Conservation (phyloP, 805 yeast species). For the Wickerhamiella shivajii region DNA sequence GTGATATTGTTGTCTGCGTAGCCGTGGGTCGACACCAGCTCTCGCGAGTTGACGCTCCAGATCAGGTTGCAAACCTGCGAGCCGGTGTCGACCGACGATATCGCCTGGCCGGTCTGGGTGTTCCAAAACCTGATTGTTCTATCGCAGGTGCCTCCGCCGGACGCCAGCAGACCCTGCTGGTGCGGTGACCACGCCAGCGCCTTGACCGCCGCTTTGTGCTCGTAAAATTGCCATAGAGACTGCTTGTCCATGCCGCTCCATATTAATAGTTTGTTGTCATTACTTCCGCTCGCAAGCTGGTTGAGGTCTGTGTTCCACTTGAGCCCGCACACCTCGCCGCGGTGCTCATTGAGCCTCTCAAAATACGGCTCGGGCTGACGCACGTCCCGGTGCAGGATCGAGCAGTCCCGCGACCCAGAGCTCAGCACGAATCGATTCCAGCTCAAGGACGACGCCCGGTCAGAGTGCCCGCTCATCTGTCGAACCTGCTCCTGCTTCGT, state of each 20-base stretch:
- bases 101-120: slow-evolving; percentile 56
- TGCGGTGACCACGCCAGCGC: slow-evolving; percentile 98
- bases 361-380: slow-evolving; percentile 72
- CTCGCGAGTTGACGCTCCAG: slow-evolving; percentile 89
- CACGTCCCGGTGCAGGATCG: slow-evolving; percentile 82
- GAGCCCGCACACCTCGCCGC: slow-evolving; percentile 93
- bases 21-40: slow-evolving; percentile 89
- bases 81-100: slow-evolving; percentile 82
- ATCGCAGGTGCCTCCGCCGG: slow-evolving; percentile 97
- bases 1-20: slow-evolving; percentile 80
- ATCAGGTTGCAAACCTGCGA: slow-evolving; percentile 89
- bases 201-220: slow-evolving; percentile 90
- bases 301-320: slow-evolving; percentile 88
- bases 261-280: slow-evolving; percentile 72
- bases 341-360: slow-evolving; percentile 56
- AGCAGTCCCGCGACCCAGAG: slow-evolving; percentile 76
- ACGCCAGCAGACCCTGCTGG: slow-evolving; percentile 80
- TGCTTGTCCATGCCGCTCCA: slow-evolving; percentile 67
- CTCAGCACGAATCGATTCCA: slow-evolving; percentile 88
- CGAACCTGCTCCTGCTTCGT: slow-evolving; percentile 66
- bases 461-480: slow-evolving; percentile 81
- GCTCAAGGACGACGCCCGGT: slow-evolving; percentile 73
- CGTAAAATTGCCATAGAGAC: slow-evolving; percentile 62
- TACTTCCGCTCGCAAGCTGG: slow-evolving; percentile 89
- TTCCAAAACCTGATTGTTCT: slow-evolving; percentile 86